Evolutionary conservation across 208 protist species (phyloP), one percentile per base, ranked within the genome.

Genomic region (Acanthamoeba sp.): DNA sequence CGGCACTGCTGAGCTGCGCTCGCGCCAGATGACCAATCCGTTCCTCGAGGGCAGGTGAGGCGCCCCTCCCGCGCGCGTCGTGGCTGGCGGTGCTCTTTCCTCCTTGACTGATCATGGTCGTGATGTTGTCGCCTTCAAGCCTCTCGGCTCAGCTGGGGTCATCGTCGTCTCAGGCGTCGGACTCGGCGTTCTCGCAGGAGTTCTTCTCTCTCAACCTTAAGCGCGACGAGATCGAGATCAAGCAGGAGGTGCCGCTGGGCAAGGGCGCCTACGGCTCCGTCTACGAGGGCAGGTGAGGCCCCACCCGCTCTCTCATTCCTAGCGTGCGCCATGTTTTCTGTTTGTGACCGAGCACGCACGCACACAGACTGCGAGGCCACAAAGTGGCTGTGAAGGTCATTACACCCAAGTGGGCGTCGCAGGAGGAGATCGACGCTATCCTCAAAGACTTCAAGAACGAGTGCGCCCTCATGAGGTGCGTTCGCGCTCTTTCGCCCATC

Each of bases 171-270:
- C 73, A 55, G 22, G 38, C n/a, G 36, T 45, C 73, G 2, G 73
- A 84, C 40, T 34, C 66, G n/a, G 73, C 73, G 24, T 84, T 84
- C 73, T 55, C 73, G 34, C 73, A 84, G 84, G 84, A 91, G 84
- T 91, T 91, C 84, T 91, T 91, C 57, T 91, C 84, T 32, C 84
- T 91, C 57, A 91, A 91, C 52, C 84, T 91, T 29, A 91, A 91
- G 84, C n/a, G 84, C 10, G 57, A 69, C 16, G 84, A 91, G 57
- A 91, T 91, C 57, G 84, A 91, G 0, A 91, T 91, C 48, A 40
- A 32, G n/a, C 48, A 62, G 40, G 50, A 91, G 34, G 55, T 71
- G 36, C 10, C 64, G 57, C 52, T 91, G 29, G 84, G 84, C 57
- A 91, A 91, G 48, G 84, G 84, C 20, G 57, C 84, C 84, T 91